A percentile compares a stretch with the other conserved stretches of the same genome.
Conservation (phyloP, 2,329 filamentous ascomycete genomes). For the Alternaria panax region DNA sequence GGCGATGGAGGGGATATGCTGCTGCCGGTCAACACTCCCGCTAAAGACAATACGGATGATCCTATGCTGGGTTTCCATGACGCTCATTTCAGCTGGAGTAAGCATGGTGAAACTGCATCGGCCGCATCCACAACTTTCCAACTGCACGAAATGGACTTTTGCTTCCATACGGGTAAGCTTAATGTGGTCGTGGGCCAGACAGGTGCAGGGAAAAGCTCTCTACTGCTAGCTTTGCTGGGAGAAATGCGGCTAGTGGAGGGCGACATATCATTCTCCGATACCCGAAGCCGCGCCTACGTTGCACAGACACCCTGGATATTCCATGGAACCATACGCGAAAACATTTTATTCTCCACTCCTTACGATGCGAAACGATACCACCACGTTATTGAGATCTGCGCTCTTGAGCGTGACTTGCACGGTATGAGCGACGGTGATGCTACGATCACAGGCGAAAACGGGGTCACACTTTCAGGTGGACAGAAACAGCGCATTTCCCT, state of each 20-base stretch:
- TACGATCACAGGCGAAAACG: conserved; percentile 13
- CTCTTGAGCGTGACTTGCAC: conserved; percentile 8
- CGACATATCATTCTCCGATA: background rate
- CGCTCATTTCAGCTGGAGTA: background rate
- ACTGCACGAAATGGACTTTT: background rate
- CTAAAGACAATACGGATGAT: background rate
- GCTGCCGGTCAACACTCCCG: background rate
- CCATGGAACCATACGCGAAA: conserved; percentile 15
- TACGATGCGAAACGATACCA: conserved; percentile 6
- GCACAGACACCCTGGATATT: conserved; percentile 15
- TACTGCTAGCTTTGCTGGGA: background rate
- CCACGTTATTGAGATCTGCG: conserved; percentile 14
- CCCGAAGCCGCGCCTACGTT: background rate
- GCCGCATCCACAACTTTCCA: background rate
- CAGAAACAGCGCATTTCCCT: conserved; percentile 54
- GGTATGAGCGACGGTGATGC: conserved; percentile 9
- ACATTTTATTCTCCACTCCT: conserved; percentile 9
- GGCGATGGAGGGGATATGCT: background rate
- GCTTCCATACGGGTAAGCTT: background rate
- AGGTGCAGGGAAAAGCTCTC: conserved; percentile 1
- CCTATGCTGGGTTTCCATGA: background rate
- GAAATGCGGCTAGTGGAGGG: background rate
- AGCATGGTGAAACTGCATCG: background rate
- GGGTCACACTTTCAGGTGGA: conserved; percentile 54
- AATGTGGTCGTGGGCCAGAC: background rate